Base-by-base conservation (phyloP, 768 basidiomycete species). In the Lactarius trivialis region DNA sequence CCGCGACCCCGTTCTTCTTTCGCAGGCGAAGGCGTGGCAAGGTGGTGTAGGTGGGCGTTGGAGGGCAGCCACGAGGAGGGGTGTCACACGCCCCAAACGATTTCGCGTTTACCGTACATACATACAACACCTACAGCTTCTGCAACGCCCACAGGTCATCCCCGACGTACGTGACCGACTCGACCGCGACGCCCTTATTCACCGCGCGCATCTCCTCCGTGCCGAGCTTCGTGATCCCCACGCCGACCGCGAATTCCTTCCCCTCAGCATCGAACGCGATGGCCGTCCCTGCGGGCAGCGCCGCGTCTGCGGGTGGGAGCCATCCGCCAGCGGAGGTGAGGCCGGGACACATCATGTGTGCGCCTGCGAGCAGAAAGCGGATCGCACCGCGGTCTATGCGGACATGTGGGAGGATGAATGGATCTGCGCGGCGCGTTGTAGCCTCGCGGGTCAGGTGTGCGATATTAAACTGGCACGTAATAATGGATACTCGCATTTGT, bases 191-290 rank as follows among this genome's bases (percentile, higher is more conserved):
- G 43, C 85, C 92, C 74, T 97, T 98, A 71, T 96, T 98, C 52
- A 94, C 77, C 70, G 77, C 81, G 74, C 85, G 84, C 73, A 99
- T 97, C 50, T 98, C 93, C 71, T 95, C 93, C 45, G 91, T 92
- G 50, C 82, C 76, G 64, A 95, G 75, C 72, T 89, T 89, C 59
- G 87, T 85, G 58, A 93, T 73, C 9, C 96, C 96, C 58, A 98
- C 81, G 0, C 87, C 96, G 36, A 90, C 86, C 1, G 94, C 88
- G 67, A 92, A 85, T 67, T 93, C 90, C 75, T 98, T 98, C 11
- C 96, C 96, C 74, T 98, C 94, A n/a, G 95, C 93, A 68, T 88
- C 81, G 55, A 99, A 85, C 3, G 91, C 92, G n/a, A 99, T 94
- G 7, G 89, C 79, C 0, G 82, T 77, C n/a, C 84, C 85, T 37